phyloP scores from a whole-genome alignment of 1,284 basidiomycete genomes.

The Anthracocystis panici-leucophaei region DNA sequence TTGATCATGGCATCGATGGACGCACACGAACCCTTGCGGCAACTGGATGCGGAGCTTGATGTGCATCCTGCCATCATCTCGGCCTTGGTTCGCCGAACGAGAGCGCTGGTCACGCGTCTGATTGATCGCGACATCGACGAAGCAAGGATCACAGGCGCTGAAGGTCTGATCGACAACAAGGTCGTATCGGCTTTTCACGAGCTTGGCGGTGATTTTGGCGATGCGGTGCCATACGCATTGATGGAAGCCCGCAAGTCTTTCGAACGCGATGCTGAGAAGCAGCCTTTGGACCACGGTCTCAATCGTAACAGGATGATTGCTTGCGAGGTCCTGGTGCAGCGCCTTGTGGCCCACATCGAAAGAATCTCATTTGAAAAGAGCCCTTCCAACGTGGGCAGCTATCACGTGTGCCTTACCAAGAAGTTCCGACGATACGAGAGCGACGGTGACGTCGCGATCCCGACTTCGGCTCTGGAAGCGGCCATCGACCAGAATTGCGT shows the following conservation, averaged over 20 bases:
- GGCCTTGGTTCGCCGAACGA: constrained; percentile 53
- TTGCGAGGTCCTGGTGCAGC: constrained; percentile 54
- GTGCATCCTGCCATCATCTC: constrained; percentile 53
- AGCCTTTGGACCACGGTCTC: constrained; percentile 38
- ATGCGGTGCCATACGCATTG: constrained; percentile 58
- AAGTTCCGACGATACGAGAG: constrained; percentile 53
- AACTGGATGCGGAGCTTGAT: constrained; percentile 41
- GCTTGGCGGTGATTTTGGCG: constrained; percentile 58
- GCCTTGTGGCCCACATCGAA: constrained; percentile 55
- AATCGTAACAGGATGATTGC: constrained; percentile 41
- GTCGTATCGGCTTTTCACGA: constrained; percentile 53
- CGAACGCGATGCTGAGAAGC: constrained; percentile 30
- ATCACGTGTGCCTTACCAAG: constrained; percentile 54
- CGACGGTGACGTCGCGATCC: constrained; percentile 50
- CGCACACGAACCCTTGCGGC: constrained; percentile 26
- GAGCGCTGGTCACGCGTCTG: constrained; percentile 46
- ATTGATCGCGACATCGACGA: constrained; percentile 58
- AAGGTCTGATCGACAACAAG: constrained; percentile 47
- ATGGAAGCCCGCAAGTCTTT: constrained; percentile 55
- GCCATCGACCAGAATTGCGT: constrained; percentile 61
- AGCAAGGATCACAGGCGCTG: constrained; percentile 43
- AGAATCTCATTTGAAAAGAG: constrained; percentile 25
- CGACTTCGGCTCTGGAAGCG: constrained; percentile 56
- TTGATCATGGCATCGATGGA: constrained; percentile 20
- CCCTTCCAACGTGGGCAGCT: constrained; percentile 6